Conservation (phyloP, 2,329 filamentous ascomycete species). For the Alternaria sp. region DNA sequence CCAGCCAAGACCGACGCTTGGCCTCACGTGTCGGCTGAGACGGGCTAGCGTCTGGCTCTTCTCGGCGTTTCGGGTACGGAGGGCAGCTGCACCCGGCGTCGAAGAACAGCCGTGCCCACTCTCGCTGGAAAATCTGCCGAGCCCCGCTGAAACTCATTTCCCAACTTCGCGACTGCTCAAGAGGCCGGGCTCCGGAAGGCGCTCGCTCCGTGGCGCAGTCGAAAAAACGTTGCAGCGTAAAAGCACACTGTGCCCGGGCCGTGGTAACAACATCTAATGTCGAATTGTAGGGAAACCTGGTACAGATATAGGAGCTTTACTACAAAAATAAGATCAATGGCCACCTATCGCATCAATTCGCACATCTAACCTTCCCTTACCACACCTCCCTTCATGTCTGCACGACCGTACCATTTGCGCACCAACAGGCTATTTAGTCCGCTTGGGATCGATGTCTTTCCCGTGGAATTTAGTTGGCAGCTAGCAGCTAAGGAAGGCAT, state of each 20-base stretch:
- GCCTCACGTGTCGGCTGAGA: slow-evolving; percentile 15
- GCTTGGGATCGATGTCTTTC: neutral
- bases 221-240: neutral
- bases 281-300: neutral
- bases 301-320: neutral
- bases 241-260: neutral
- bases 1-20: slow-evolving; percentile 24
- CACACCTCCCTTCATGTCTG: neutral
- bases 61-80: neutral
- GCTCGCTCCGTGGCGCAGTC: neutral
- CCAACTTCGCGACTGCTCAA: neutral
- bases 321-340: neutral
- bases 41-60: neutral
- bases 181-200: neutral
- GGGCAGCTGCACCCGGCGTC: neutral
- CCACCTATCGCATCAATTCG: neutral
- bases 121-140: neutral
- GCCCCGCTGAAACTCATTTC: neutral
- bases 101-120: neutral
- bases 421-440: neutral
- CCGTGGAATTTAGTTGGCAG: neutral
- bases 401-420: neutral
- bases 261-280: neutral
- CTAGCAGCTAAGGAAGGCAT: neutral
- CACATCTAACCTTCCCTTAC: neutral